Percentiles rank a stretch among this genome's conserved stretches.
Conservation (phyloP, 1,139 yeast genomes). For the Chernovozyma sophiae-reginae region DNA sequence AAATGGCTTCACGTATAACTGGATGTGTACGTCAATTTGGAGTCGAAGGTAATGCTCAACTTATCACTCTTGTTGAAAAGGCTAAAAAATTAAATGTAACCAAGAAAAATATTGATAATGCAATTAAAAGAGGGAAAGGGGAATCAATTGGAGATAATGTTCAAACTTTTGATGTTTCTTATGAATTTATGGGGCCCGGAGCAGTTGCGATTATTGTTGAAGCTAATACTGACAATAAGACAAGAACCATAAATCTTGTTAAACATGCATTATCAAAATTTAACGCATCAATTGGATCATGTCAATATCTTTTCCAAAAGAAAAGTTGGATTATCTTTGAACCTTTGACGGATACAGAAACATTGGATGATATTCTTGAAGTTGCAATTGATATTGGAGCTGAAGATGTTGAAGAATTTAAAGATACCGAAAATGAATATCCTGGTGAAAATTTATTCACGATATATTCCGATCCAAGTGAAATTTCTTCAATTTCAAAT, state of each 20-base stretch:
- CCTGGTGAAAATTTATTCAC: constrained; percentile 36
- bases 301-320: constrained; percentile 69
- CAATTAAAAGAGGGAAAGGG: constrained; percentile 81
- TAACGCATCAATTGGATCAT: constrained; percentile 72
- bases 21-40: constrained; percentile 62
- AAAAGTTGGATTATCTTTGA: constrained; percentile 65
- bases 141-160: constrained; percentile 34
- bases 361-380: constrained; percentile 66
- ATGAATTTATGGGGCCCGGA: constrained; percentile 92
- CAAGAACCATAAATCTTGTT: constrained; percentile 72
- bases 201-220: constrained; percentile 84
- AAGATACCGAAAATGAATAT: constrained; percentile 38
- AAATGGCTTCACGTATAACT: constrained; percentile 68
- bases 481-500: constrained; percentile 59
- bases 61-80: constrained; percentile 70
- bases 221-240: constrained; percentile 84
- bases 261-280: constrained; percentile 72
- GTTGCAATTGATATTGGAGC: constrained; percentile 76
- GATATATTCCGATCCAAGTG: constrained; percentile 56
- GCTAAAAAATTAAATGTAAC: constrained; percentile 78
- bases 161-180: constrained; percentile 42
- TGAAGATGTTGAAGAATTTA: constrained; percentile 65
- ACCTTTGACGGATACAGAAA: constrained; percentile 33
- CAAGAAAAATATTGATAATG: constrained; percentile 80
- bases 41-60: constrained; percentile 62